Evolutionary conservation across 1,284 basidiomycete genomes (phyloP), one percentile per base, ranked within the genome.

Genomic region (Apiotrichum gamsii): DNA sequence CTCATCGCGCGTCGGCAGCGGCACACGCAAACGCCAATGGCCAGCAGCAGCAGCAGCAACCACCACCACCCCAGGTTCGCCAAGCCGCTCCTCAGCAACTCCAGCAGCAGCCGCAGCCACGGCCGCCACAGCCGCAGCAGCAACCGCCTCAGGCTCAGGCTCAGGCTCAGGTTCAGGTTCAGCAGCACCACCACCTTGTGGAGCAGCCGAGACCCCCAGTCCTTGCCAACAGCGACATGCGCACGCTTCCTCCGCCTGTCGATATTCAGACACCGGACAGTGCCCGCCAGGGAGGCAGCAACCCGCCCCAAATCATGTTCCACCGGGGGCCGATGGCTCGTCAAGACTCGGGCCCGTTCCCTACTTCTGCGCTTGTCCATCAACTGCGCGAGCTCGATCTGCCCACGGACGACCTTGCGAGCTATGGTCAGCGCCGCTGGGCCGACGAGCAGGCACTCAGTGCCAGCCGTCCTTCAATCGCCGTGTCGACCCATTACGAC

Each of bases 11-110:
- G 13, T 18, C 30, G 13, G 25, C 37, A 3, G n/a, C 37, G 5
- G 28, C 25, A 21, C 5, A 11, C 29, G 13, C 77, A 81, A 13
- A 77, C 81, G 29, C 2, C 28, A 39, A 19, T 18, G 18, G 8
- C 13, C 25, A n/a, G 29, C 15, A 11, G 29, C 30, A 11, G 25
- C 37, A 3, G n/a, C 37, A 10, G 28, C 25, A 21, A 3, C 19
- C 29, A 6, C 77, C 81, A 13, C 78, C 81, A 19, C 80, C 81
- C 31, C 74, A 72, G 43, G 64, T 79, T n/a, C 80, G 78, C 30
- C 80, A 80, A 9, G 80, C 80, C 82, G 82, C 65, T 80, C 79
- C 34, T n/a, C n/a, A n/a, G n/a, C n/a, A n/a, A n/a, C n/a, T n/a
- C n/a, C 77, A 81, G 65, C 65, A 74, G 55, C 75, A 43, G 38